Evolutionary conservation across 331 rosid species (phyloP).

Genomic region (Phaseolus coccineus): DNA sequence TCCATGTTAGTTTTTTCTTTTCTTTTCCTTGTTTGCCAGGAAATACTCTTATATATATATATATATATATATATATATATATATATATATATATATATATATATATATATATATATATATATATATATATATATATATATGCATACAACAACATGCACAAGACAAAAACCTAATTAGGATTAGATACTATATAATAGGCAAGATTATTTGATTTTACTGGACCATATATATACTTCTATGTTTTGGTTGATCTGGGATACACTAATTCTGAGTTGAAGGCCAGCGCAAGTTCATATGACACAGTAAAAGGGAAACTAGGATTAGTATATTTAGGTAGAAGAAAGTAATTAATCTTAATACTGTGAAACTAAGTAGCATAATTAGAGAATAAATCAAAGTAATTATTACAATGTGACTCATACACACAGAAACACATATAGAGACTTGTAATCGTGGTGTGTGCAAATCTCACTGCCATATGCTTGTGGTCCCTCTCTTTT

Average conservation of each 20-base stretch:
- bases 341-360: neutral
- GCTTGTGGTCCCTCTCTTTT: slow-evolving; percentile 67
- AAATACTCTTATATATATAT: neutral
- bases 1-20: neutral
- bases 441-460: slow-evolving; percentile 59
- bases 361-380: neutral
- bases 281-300: neutral
- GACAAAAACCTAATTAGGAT: slow-evolving; percentile 1
- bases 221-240: neutral
- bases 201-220: neutral
- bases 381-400: slow-evolving; percentile 21
- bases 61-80: too few relatives aligned
- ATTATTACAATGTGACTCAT: slow-evolving; percentile 1
- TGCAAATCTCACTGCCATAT: slow-evolving; percentile 75
- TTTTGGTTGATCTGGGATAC: neutral
- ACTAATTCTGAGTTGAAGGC: neutral
- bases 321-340: neutral
- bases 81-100: too few relatives aligned
- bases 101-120: too few relatives aligned
- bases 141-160: neutral
- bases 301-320: neutral
- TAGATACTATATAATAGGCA: neutral
- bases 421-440: neutral
- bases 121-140: too few relatives aligned
- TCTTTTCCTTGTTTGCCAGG: slow-evolving; percentile 11